phyloP scores from a whole-genome alignment of 2,329 filamentous ascomycete genomes.

The Magnaporthales sp. region DNA sequence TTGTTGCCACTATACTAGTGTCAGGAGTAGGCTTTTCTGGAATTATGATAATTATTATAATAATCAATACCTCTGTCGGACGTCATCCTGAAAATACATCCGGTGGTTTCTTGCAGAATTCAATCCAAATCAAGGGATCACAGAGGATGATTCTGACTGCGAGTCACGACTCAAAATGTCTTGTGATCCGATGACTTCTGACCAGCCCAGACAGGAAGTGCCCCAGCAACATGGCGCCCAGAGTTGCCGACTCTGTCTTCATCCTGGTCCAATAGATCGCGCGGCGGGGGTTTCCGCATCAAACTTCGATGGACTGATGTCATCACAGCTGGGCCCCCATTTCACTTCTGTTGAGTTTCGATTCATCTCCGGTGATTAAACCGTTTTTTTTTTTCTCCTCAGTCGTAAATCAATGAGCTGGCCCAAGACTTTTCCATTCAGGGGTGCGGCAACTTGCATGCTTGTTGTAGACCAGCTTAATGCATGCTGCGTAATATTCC shows the following conservation, averaged over 20 bases:
- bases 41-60: not conserved
- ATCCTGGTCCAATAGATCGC: not conserved
- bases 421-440: too few relatives aligned
- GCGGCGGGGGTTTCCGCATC: not conserved
- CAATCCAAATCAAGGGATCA: not conserved
- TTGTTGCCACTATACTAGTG: not conserved
- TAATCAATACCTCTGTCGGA: not conserved
- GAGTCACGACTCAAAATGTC: not conserved
- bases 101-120: not conserved
- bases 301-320: not conserved
- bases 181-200: not conserved
- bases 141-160: not conserved
- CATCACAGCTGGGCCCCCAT: not conserved
- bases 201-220: not conserved
- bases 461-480: too few relatives aligned
- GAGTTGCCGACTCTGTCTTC: not conserved
- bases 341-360: not conserved
- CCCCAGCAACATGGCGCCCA: not conserved
- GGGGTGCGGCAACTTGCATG: too few relatives aligned
- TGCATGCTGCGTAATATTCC: too few relatives aligned
- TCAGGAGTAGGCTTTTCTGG: not conserved
- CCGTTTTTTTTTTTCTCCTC: too few relatives aligned
- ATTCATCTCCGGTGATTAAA: not conserved
- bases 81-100: not conserved
- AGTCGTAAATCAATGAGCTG: too few relatives aligned